These are phyloP conservation scores for Mimosa pudica DNA, from an alignment of 306 rosid species.

Conservation along the genomic window DNA sequence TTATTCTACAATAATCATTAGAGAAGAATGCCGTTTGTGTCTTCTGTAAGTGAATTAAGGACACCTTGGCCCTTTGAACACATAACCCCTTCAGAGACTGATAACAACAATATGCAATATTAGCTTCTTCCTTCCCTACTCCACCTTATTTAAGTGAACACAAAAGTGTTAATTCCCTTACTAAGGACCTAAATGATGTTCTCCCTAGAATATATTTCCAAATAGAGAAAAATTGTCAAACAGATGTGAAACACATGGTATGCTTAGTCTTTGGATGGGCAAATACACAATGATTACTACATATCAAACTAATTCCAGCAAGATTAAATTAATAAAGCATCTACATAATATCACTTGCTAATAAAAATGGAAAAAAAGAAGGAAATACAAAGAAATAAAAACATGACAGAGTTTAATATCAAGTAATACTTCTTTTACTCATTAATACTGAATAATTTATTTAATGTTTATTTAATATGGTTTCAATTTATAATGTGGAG, in stretches of 20 bases:
- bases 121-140: not conserved
- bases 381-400: constrained; percentile 7
- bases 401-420: constrained; percentile 32
- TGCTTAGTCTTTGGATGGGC: constrained; percentile 23
- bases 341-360: constrained; percentile 9
- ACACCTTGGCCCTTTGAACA: not conserved
- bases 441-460: constrained; percentile 12
- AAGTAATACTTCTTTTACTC: constrained; percentile 14
- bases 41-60: not conserved
- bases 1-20: no score
- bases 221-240: constrained; percentile 19
- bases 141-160: not conserved
- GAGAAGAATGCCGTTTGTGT: not conserved
- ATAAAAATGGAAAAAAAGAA: constrained; percentile 9
- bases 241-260: constrained; percentile 12
- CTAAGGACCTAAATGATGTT: not conserved
- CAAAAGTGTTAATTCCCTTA: not conserved
- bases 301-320: constrained; percentile 14
- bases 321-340: constrained; percentile 2
- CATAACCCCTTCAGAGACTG: not conserved
- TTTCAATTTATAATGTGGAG: constrained; percentile 8
- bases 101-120: not conserved
- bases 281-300: not conserved
- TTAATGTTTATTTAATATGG: not conserved
- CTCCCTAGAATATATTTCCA: constrained; percentile 11